A percentile compares a stretch with the other conserved stretches of the same genome.
Conservation (phyloP, 108 stramenopile species). For the Cylindrotheca fusiformis region DNA sequence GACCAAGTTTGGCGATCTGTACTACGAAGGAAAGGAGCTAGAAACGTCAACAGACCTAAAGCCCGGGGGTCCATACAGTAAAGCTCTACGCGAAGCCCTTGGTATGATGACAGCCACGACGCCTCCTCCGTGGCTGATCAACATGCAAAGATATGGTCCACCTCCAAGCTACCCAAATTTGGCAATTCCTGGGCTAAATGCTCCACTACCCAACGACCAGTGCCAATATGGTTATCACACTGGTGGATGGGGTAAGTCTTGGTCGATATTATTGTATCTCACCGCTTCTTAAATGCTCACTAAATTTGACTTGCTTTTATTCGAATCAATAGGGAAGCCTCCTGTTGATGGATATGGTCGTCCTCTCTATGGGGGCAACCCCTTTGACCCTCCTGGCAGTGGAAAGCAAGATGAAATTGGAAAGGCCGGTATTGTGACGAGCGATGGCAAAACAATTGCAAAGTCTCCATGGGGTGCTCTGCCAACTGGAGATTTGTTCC, state of each 20-base stretch:
- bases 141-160: conserved; percentile 99
- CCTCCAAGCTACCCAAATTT: conserved; percentile 93
- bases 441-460: conserved; percentile 73
- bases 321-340: conserved; percentile 57
- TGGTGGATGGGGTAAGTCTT: conserved; percentile 88
- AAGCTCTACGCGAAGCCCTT: conserved; percentile 78
- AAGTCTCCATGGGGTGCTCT: conserved; percentile 80
- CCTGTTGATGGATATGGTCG: conserved; percentile 92
- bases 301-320: too few relatives aligned
- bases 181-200: conserved; percentile 95
- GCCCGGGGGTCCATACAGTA: conserved; percentile 63
- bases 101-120: conserved; percentile 58
- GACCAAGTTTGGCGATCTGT: conserved; percentile 89
- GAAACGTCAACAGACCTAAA: conserved; percentile 74
- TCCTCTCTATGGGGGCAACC: conserved; percentile 92
- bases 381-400: conserved; percentile 69
- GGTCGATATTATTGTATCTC: too few relatives aligned
- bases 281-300: too few relatives aligned
- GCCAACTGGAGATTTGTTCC: conserved; percentile 58
- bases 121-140: conserved; percentile 99
- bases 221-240: conserved; percentile 93
- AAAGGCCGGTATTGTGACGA: conserved; percentile 47
- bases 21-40: conserved; percentile 98
- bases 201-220: conserved; percentile 89
- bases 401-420: conserved; percentile 25